Evolutionary conservation across 2,329 filamentous ascomycete species (phyloP), one percentile per base, ranked within the genome.

Genomic region (Curvularia sp.): DNA sequence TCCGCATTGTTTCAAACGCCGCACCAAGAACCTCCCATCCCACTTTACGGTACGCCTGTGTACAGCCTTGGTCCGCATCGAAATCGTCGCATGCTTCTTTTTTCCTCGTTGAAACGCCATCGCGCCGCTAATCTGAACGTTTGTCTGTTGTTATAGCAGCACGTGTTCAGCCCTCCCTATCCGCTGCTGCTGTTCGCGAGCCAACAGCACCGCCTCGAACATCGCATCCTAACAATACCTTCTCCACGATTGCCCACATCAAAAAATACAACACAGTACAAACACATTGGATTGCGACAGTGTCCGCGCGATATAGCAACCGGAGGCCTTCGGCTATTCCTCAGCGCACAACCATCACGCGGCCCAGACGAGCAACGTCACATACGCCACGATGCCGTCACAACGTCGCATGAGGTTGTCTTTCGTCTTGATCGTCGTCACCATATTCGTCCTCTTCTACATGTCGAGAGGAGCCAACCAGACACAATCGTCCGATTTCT

Each of bases 391-490:
- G 25, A 77, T 78, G 74, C 74, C 74, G 23, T 77, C 75, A 36
- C 78, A 72, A 67, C 87, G 92, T 64, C 88, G 91, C 68, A 73
- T 92, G 69, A 88, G 88, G 72, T 80, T 89, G 67, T 80, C 92
- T 55, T 80, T 86, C 63, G 80, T 93, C 69, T 81, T 89, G 55
- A 81, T 88, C 55, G 67, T 93, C 66, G 81, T 87, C 64, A 81
- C 85, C 58, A 78, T 94, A 59, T 78, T 94, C 66, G 82, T 88
- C 45, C 80, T 89, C 53, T 81, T 96, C 66, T 92, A 94, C 80
- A 88, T 92, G 74, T 89, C 88, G 19, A 84, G 84, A n/a, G 83
- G 83, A 48, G 79, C 85, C 51, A 82, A 84, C 56, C 80, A 83
- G 49, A 80, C 81, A 32, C 76, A 79, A 60, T 80, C 80, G 47